Evolutionary conservation across 2,329 filamentous ascomycete genomes (phyloP).

Genomic region (Neofusicoccum cordaticola): DNA sequence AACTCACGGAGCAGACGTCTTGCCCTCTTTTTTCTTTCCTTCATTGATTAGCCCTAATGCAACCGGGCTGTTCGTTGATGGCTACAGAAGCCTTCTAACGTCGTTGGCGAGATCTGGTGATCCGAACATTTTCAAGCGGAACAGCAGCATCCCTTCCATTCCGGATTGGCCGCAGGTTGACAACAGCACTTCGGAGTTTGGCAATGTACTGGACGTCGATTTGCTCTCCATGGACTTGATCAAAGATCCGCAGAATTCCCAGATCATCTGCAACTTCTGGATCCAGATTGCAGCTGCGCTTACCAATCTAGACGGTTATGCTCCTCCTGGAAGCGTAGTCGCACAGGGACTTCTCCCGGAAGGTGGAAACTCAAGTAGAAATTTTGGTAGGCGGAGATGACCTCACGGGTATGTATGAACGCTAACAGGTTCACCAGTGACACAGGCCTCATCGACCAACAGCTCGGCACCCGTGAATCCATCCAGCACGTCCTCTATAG

Average conservation of each 20-base stretch:
- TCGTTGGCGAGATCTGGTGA: neutral
- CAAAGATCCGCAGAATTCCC: neutral
- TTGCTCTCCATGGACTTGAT: neutral
- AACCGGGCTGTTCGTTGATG: neutral
- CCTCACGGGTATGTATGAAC: rapidly evolving
- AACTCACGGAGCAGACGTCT: constrained; percentile 41
- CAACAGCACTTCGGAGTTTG: neutral
- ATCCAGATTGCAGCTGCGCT: neutral
- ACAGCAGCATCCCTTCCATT: neutral
- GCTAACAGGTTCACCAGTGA: neutral
- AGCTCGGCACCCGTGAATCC: neutral
- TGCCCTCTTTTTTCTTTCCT: constrained; percentile 24
- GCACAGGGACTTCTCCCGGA: neutral
- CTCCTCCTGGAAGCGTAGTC: neutral
- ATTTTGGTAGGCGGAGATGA: neutral
- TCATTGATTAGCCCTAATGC: neutral
- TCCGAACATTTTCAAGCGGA: neutral
- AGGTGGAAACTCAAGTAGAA: neutral
- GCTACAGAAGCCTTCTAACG: neutral
- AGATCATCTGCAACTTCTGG: neutral
- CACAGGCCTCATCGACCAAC: neutral
- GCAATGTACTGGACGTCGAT: neutral
- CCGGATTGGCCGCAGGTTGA: constrained; percentile 1
- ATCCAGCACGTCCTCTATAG: neutral
- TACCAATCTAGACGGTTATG: neutral